Base-by-base conservation (phyloP, 768 basidiomycete genomes). In the Kondoa malvinella region DNA sequence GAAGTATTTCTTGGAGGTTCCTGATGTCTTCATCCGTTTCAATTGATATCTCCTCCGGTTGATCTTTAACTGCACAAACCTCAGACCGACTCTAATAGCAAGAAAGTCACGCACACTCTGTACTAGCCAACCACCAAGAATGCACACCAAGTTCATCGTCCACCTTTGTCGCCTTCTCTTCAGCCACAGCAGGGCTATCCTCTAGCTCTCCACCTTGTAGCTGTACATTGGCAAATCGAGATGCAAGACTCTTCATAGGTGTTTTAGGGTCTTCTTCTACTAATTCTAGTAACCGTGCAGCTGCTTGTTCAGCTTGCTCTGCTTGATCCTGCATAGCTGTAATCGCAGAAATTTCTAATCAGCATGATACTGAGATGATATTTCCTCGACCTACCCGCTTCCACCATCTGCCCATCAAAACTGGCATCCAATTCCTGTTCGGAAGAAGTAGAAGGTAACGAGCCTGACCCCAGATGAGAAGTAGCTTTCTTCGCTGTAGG, bases 291-390 rank as follows among this genome's bases (percentile, higher is more conserved):
- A 96, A 78, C 62, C 89, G 83, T 75, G 89, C 86, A 0, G 92
- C 92, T 4, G 91, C 88, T 74, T 89, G 91, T 75, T 92, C 89
- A 0, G 92, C 92, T 75, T 95, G 92, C 72, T 88, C 88, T 1
- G 92, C 92, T 65, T 88, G 83, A 1, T 88, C 88, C 57, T 86
- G 83, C 72, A 94, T 77, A 32, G 86, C 89, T 74, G n/a, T n/a
- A n/a, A n/a, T n/a, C n/a, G n/a, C n/a, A n/a, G n/a, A n/a, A n/a
- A n/a, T n/a, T n/a, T n/a, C n/a, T n/a, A n/a, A n/a, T n/a, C n/a
- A n/a, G n/a, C n/a, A n/a, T n/a, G n/a, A n/a, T n/a, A n/a, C n/a
- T n/a, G n/a, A n/a, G n/a, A n/a, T n/a, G n/a, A n/a, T n/a, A n/a
- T n/a, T n/a, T n/a, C n/a, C n/a, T n/a, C n/a, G n/a, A n/a, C n/a